A percentile compares a stretch with the other conserved stretches of the same genome.
Conservation (phyloP, 345 rosid genomes). For the Citrus mangshanensis region DNA sequence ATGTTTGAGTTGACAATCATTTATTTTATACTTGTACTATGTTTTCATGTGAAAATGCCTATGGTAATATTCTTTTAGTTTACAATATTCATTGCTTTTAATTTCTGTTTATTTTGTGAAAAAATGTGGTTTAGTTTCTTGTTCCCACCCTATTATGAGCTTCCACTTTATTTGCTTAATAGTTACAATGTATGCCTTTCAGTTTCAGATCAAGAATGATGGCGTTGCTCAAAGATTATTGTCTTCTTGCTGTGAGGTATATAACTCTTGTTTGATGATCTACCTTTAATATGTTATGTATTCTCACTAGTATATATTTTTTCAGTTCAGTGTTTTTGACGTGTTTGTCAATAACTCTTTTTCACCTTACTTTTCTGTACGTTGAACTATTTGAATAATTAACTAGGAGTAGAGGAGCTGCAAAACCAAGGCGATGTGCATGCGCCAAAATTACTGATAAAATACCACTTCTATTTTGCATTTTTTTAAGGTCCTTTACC, state of each 20-base stretch:
- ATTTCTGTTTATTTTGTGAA: not conserved
- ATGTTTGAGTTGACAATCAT: conserved; percentile 2
- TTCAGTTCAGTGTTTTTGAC: not conserved
- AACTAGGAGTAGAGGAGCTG: not conserved
- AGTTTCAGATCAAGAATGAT: conserved; percentile 47
- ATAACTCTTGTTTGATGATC: conserved; percentile 7
- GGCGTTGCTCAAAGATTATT: conserved; percentile 73
- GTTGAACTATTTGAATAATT: not conserved
- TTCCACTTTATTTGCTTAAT: conserved; percentile 18
- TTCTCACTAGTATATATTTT: not conserved
- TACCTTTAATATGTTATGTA: not conserved
- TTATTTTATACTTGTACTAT: not conserved
- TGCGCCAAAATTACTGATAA: not conserved
- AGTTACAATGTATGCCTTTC: conserved; percentile 26
- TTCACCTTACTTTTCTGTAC: not conserved
- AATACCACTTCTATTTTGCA: not conserved
- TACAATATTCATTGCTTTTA: not conserved
- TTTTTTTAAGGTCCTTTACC: not conserved
- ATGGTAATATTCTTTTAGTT: not conserved
- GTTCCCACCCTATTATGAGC: not conserved
- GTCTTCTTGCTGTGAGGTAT: conserved; percentile 81
- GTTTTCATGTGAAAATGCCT: not conserved
- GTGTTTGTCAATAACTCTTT: not conserved
- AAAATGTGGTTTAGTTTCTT: not conserved
- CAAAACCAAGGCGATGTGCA: not conserved